Base-by-base conservation (phyloP, 176 grass and related monocot genomes). In the Ampelocalamus luodianensis region DNA sequence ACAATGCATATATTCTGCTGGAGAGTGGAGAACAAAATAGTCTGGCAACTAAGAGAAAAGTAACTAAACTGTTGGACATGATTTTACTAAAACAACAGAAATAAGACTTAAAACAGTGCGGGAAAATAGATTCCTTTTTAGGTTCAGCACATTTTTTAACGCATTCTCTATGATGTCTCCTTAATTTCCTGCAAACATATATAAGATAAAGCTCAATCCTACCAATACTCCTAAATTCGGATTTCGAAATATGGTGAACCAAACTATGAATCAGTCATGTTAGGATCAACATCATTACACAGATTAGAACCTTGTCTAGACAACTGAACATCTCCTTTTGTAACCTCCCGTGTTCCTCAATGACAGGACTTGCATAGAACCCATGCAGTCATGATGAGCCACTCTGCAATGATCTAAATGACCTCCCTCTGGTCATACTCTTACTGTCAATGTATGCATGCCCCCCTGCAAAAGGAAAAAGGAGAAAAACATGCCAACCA, bases 371-470 rank as follows among this genome's bases (percentile, higher is more conserved):
- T 83, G 68, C 24, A 59, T 59, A 71, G 40, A 50, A 80, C 23
- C 63, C 26, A 73, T 62, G 40, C 69, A 74, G 71, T 45, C 81
- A 83, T 83, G 71, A 84, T 82, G 80, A 59, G 51, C 16, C 66
- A 45, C 51, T 72, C 40, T 74, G 44, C 18, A 75, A 74, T 75
- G 58, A 65, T 83, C 42, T 39, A 49, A 26, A 64, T 11, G 82
- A 12, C 43, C 43, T 14, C 5, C 78, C 54, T 73, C 55, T 74
- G 42, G 40, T 49, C 16, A 74, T 38, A 63, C 68, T 63, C 69
- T 73, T 74, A 74, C 40, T 83, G 56, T 59, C 59, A 50, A 60
- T 74, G 71, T 45, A 56, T 82, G 79, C 79, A 82, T 82, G 79
- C 65, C 22, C 65, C 65, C 65, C 46, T 29, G 65, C 65, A 71